Evolutionary conservation across 208 protist genomes (phyloP), one percentile per base, ranked within the genome.

Genomic region (Acanthamoeba pearcei): DNA sequence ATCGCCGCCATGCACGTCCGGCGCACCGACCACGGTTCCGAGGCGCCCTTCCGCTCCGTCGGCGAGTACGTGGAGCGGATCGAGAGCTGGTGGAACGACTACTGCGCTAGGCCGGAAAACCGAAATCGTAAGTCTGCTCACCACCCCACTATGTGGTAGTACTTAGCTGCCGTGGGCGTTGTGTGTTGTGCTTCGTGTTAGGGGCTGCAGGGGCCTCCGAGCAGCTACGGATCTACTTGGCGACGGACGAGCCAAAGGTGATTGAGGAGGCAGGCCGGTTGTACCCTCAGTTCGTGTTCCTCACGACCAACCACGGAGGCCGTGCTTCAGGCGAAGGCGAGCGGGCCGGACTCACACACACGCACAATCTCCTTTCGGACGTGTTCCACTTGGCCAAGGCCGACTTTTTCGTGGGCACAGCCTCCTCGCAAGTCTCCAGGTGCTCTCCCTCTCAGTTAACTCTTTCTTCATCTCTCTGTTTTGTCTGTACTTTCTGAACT

Each of bases 391-490:
- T 83, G 17, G n/a, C 76, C 46, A n/a, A 24, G 35, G 35, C 32
- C 76, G 76, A 83, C 76, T 83, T 83, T 22, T 83, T 83, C 19
- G 76, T 83, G 3, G 76, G 76, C 35, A 83, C 76, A 5, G 76
- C 76, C 9, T 55, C 38, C 49, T 83, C 76, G 4, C 76, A 83
- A 24, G 38, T 83, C 22, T 53, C 76, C 24, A 17, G 76, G 76
- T 53, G 19, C 76, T 15, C 22, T 17, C 76, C 12, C 68, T 76
- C 68, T 13, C 55, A 19, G 29, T 27, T 32, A 83, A 49, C 22
- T 42, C 38, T 42, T 42, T 42, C 38, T 42, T 42, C 38, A 42
- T 42, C 38, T 42, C 38, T 42, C 38, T 42, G 38, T 42, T 42
- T 42, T 42, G 2, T 42, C 38, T 42, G 38, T 42, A 42, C 38